phyloP scores from a whole-genome alignment of 1,284 basidiomycete genomes.

The Heterobasidion parviporum region DNA sequence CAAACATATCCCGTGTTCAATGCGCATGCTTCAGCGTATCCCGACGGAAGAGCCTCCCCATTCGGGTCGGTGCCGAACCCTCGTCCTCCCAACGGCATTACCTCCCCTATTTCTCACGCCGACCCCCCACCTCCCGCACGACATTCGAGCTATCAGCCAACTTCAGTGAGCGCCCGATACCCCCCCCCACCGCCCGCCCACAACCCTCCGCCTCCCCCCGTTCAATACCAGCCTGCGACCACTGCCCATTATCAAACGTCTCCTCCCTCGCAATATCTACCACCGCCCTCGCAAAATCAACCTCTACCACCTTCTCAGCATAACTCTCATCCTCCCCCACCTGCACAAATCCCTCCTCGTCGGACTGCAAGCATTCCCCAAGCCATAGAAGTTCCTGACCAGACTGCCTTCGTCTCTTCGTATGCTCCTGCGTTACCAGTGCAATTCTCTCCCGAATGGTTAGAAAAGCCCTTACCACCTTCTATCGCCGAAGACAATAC shows the following conservation, averaged over 20 bases:
- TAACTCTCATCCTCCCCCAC: too few species aligned
- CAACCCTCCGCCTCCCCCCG: not conserved
- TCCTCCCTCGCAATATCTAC: not conserved
- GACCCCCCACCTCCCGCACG: not conserved
- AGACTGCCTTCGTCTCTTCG: not conserved
- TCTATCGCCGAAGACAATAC: not conserved
- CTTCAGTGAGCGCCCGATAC: not conserved
- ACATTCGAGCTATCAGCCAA: not conserved
- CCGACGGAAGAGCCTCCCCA: not conserved
- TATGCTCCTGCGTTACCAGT: not conserved
- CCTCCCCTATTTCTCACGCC: not conserved
- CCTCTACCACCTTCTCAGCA: not conserved
- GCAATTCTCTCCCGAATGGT: not conserved
- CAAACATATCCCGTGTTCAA: conserved; percentile 13
- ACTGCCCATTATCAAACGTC: not conserved
- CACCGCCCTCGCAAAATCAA: not conserved
- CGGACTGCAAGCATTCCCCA: too few species aligned
- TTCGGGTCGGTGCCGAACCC: not conserved
- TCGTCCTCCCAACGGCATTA: not conserved
- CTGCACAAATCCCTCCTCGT: too few species aligned
- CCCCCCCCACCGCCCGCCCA: not conserved
- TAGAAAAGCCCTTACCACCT: not conserved
- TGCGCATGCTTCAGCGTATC: not conserved
- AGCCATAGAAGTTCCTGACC: not conserved
- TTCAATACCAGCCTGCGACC: not conserved